phyloP scores from a whole-genome alignment of 1,139 yeast species.

The Candida tunisiensis region DNA sequence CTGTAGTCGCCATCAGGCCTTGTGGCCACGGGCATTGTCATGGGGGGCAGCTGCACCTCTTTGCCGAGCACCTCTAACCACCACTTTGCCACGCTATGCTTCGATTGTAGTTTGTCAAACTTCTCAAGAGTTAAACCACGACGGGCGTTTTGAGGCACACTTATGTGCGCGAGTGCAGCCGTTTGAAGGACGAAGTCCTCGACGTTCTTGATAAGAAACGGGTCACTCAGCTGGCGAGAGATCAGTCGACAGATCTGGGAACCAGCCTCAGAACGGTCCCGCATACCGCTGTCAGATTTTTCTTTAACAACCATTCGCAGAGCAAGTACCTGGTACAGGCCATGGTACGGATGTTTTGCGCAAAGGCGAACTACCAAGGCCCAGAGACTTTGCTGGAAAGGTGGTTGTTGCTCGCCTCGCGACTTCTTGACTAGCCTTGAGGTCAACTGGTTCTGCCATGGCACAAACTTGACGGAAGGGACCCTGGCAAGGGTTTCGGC shows the following conservation, averaged over 20 bases:
- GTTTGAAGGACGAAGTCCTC: slow-evolving; percentile 2
- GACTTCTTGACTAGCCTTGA: slow-evolving; percentile 51
- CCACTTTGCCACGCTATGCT: slow-evolving; percentile 21
- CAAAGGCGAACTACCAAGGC: slow-evolving; percentile 34
- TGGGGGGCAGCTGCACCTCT: slow-evolving; percentile 38
- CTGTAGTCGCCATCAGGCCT: slow-evolving; percentile 29
- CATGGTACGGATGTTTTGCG: slow-evolving; percentile 57
- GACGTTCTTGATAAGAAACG: not conserved
- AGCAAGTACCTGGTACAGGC: slow-evolving; percentile 45
- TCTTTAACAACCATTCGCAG: slow-evolving; percentile 4
- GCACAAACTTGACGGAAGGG: slow-evolving; percentile 45
- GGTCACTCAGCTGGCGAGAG: not conserved
- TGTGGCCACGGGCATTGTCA: slow-evolving; percentile 36
- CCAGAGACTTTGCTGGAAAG: slow-evolving; percentile 41
- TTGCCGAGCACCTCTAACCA: slow-evolving; percentile 40
- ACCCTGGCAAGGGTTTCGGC: slow-evolving; percentile 22
- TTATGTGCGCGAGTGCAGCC: slow-evolving; percentile 1
- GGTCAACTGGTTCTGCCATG: slow-evolving; percentile 74
- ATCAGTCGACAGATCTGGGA: not conserved
- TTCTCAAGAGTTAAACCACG: not conserved
- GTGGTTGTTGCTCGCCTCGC: slow-evolving; percentile 12
- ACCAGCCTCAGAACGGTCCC: no score
- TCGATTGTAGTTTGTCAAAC: not conserved
- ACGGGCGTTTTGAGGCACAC: no score
- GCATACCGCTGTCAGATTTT: no score